Percentiles rank a stretch among this genome's conserved stretches.
Conservation (phyloP, 2,329 filamentous ascomycete species). For the Pseudogymnoascus sp. region DNA sequence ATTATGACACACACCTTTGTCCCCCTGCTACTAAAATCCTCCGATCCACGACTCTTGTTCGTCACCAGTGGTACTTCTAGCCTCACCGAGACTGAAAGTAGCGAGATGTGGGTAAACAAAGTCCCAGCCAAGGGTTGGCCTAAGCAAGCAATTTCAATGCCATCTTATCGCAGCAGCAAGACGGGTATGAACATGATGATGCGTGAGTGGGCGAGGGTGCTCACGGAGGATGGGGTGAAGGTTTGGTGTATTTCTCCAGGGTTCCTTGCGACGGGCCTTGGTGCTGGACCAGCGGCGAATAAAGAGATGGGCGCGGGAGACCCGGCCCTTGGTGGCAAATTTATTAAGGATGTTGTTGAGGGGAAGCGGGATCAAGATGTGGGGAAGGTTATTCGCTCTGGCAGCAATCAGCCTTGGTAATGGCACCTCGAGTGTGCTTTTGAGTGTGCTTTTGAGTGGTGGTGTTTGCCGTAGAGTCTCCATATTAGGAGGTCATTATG, state of each 20-base stretch:
- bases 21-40: slow-evolving; percentile 40
- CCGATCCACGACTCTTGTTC: slow-evolving; percentile 42
- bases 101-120: slow-evolving; percentile 19
- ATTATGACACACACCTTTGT: slow-evolving; percentile 33
- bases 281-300: slow-evolving; percentile 24
- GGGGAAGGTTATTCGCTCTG: slow-evolving; percentile 32
- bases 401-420: slow-evolving; percentile 23
- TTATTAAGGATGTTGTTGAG: slow-evolving; percentile 38
- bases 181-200: slow-evolving; percentile 45
- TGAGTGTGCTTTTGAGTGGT: not conserved
- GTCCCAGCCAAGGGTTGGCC: slow-evolving; percentile 36
- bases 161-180: slow-evolving; percentile 38
- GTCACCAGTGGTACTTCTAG: slow-evolving; percentile 39
- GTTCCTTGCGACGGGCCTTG: slow-evolving; percentile 42
- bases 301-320: slow-evolving; percentile 31
- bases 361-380: slow-evolving; percentile 37
- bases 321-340: slow-evolving; percentile 33
- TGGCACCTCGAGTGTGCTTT: not conserved
- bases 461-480: not conserved
- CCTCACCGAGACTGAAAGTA: slow-evolving; percentile 28
- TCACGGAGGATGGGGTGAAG: slow-evolving; percentile 46
- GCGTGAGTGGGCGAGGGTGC: slow-evolving; percentile 37
- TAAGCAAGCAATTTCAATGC: slow-evolving; percentile 28
- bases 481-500: not conserved
- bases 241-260: slow-evolving; percentile 45